Percentiles rank a stretch among this genome's conserved stretches.
Evolutionary conservation across 2,329 filamentous ascomycete genomes (phyloP).

Genomic region (Exophiala mesophila): DNA sequence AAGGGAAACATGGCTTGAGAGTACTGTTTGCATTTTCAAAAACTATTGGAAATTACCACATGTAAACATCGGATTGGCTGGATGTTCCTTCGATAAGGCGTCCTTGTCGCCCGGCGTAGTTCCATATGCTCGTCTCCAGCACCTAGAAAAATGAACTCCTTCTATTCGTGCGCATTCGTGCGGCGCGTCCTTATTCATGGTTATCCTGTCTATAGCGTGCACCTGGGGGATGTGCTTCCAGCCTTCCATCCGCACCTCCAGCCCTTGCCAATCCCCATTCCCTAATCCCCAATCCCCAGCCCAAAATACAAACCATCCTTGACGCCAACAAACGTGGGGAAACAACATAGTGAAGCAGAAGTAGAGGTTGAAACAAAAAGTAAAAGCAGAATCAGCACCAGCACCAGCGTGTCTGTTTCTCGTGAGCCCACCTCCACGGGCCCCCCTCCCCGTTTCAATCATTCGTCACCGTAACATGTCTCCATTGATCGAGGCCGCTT

Average conservation of each 20-base stretch:
- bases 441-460: not conserved
- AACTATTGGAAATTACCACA: slow-evolving; percentile 21
- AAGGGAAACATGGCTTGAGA: no score
- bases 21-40: no score
- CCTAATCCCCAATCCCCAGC: no score
- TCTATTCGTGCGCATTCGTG: slow-evolving; percentile 20
- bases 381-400: not conserved
- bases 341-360: slow-evolving; percentile 1
- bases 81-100: no score
- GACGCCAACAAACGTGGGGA: slow-evolving; percentile 2
- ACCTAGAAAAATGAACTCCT: slow-evolving; percentile 9
- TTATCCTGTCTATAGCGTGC: slow-evolving; percentile 20
- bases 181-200: slow-evolving; percentile 13
- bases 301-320: no score
- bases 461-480: slow-evolving; percentile 32
- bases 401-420: not conserved
- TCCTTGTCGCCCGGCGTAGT: no score
- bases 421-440: no score
- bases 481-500: slow-evolving; percentile 71
- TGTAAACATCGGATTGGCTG: slow-evolving; percentile 22
- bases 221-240: slow-evolving; percentile 18
- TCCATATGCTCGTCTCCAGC: no score
- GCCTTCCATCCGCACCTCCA: slow-evolving; percentile 2
- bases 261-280: not conserved
- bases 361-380: not conserved